Evolutionary conservation across 176 grass and related monocot species (phyloP).

Genomic region (Triticum timopheevii): DNA sequence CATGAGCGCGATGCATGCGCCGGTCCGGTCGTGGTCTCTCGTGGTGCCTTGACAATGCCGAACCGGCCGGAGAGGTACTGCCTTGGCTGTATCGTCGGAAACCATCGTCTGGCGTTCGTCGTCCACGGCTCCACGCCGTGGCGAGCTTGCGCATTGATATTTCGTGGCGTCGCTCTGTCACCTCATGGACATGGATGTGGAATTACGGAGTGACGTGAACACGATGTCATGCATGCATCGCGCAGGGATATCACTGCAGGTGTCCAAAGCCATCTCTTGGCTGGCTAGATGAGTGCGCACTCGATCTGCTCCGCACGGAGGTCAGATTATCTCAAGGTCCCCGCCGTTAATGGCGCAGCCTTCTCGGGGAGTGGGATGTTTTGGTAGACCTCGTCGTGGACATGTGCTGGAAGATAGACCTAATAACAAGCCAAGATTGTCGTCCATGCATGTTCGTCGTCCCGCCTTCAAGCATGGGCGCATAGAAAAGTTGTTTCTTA

Average conservation of each 20-base stretch:
- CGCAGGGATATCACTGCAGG: background rate
- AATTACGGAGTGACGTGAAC: background rate
- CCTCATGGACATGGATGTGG: background rate
- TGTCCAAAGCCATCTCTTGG: background rate
- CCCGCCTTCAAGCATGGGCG: background rate
- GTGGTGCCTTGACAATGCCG: slow-evolving; percentile 21
- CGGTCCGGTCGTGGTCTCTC: background rate
- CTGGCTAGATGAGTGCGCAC: background rate
- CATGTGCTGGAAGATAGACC: background rate
- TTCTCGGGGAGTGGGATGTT: background rate
- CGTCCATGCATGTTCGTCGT: background rate
- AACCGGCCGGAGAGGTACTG: background rate
- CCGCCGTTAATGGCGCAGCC: background rate
- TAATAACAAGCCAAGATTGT: background rate
- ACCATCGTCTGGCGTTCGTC: background rate
- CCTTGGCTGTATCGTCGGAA: background rate
- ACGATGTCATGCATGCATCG: background rate
- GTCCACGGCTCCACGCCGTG: background rate
- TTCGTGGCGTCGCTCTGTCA: too few relatives aligned
- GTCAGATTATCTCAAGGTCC: background rate
- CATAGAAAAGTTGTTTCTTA: background rate
- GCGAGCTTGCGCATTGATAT: background rate
- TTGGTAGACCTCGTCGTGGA: background rate
- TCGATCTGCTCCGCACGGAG: background rate
- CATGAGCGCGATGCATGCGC: background rate